Evolutionary conservation across 352 stramenopile species (phyloP), one percentile per base, ranked within the genome.

Genomic region (Pythium periplocum): DNA sequence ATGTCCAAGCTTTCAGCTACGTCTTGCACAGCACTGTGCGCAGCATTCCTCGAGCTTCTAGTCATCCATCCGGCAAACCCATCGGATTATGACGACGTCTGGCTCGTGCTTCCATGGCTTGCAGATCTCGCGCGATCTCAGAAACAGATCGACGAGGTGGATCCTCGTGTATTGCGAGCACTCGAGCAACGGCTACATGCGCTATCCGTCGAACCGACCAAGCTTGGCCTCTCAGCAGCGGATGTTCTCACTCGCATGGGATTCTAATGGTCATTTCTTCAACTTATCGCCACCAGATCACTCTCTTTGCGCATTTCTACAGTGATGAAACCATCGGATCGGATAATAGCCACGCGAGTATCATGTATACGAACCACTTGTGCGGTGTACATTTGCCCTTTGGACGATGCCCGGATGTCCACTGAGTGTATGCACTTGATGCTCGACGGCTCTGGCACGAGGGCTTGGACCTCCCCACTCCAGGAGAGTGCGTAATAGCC

Each of bases 31-130:
- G 75, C 78, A 8, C 34, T 88, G 4, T 88, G 73, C 49, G 73
- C 70, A 17, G 70, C 75, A 1, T 79, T 86, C 34, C 57, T 86
- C 10, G 59, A 69, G n/a, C 52, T 86, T 30, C 50, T 86, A 6
- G 67, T 82, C 6, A 57, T 53, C 34, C 54, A 53, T 11, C 34
- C 10, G 1, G 39, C 49, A 17, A n/a, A 26, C 41, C 4, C 32
- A 17, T 3, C 41, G 42, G 17, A 55, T 45, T 43, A 8, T 32
- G 11, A 7, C 7, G 64, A 70, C 41, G 26, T 53, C 31, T 86
- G 72, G 75, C 54, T 88, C 17, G 75, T 55, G 11, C 57, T 86
- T 12, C 40, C 67, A 32, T 88, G 78, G 78, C 33, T 88, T n/a
- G 59, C 69, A 9, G 64, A 65, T 10, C 39, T 79, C 0, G 46